Percentiles rank a stretch among this genome's conserved stretches.
phyloP scores from a whole-genome alignment of 2,329 filamentous ascomycete genomes.

The Apiospora sp. region DNA sequence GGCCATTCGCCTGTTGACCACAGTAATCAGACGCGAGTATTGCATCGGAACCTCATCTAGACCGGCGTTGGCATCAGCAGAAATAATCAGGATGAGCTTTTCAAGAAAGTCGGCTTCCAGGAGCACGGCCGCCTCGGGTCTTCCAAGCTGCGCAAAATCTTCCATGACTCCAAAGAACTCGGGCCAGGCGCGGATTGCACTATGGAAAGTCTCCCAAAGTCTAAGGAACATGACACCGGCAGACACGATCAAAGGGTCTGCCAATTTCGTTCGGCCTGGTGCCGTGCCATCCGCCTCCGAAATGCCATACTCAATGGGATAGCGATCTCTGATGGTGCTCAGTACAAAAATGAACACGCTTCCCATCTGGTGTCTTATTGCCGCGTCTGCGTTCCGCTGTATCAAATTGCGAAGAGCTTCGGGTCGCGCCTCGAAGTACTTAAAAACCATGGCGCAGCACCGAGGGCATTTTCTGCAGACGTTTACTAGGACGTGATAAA shows the following conservation, averaged over 20 bases:
- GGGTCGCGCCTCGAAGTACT: slow-evolving; percentile 65
- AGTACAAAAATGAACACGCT: slow-evolving; percentile 62
- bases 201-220: slow-evolving; percentile 70
- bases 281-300: slow-evolving; percentile 40
- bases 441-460: slow-evolving; percentile 66
- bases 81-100: slow-evolving; percentile 66
- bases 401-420: slow-evolving; percentile 71
- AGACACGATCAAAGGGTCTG: slow-evolving; percentile 39
- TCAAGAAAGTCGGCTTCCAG: slow-evolving; percentile 68
- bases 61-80: slow-evolving; percentile 58
- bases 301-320: slow-evolving; percentile 57
- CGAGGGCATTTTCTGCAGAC: slow-evolving; percentile 58
- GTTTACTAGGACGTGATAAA: slow-evolving; percentile 57
- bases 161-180: slow-evolving; percentile 77
- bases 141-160: slow-evolving; percentile 70
- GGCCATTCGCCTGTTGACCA: slow-evolving; percentile 58
- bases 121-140: slow-evolving; percentile 63
- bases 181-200: slow-evolving; percentile 72
- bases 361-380: slow-evolving; percentile 62
- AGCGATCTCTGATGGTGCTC: slow-evolving; percentile 56
- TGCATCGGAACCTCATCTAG: slow-evolving; percentile 58
- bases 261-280: slow-evolving; percentile 37
- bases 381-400: slow-evolving; percentile 64
- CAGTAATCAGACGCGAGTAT: slow-evolving; percentile 62
- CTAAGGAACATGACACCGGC: slow-evolving; percentile 58